Percentiles rank a stretch among this genome's conserved stretches.
Conservation (phyloP, 768 basidiomycete genomes). For the Arthromyces matolae region DNA sequence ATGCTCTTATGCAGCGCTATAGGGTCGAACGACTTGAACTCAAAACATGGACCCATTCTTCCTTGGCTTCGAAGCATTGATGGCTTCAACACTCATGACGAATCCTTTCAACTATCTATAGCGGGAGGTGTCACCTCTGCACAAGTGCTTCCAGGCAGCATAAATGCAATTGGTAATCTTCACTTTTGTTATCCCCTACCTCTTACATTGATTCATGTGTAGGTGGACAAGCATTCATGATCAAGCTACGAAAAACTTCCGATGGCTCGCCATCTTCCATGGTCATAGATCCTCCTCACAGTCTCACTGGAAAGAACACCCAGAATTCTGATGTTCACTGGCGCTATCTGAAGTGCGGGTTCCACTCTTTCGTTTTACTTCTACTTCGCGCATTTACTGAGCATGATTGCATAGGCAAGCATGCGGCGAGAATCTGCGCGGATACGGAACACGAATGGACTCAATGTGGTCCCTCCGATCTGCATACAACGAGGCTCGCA, state of each 20-base stretch:
- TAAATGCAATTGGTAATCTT: slow-evolving; percentile 63
- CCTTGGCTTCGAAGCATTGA: slow-evolving; percentile 84
- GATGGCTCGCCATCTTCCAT: slow-evolving; percentile 77
- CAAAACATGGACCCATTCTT: slow-evolving; percentile 59
- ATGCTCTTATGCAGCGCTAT: not conserved
- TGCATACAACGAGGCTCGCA: slow-evolving; percentile 75
- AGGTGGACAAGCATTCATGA: slow-evolving; percentile 87
- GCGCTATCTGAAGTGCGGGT: slow-evolving; percentile 84
- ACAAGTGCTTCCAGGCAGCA: slow-evolving; percentile 76
- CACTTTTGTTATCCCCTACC: not conserved
- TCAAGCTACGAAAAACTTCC: slow-evolving; percentile 77
- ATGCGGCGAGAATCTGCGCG: slow-evolving; percentile 50
- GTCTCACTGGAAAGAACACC: slow-evolving; percentile 43
- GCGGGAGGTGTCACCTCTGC: slow-evolving; percentile 88
- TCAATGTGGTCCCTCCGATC: slow-evolving; percentile 71
- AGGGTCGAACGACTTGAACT: slow-evolving; percentile 60
- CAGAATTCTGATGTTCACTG: slow-evolving; percentile 51
- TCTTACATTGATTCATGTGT: not conserved
- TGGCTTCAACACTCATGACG: slow-evolving; percentile 84
- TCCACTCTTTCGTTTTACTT: slow-evolving; percentile 15
- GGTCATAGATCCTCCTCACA: slow-evolving; percentile 79
- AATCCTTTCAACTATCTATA: slow-evolving; percentile 66
- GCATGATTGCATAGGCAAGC: slow-evolving; percentile 43
- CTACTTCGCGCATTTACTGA: not conserved
- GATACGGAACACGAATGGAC: slow-evolving; percentile 69